Evolutionary conservation across 768 basidiomycete species (phyloP).

Genomic region (Lentinula lateritia): DNA sequence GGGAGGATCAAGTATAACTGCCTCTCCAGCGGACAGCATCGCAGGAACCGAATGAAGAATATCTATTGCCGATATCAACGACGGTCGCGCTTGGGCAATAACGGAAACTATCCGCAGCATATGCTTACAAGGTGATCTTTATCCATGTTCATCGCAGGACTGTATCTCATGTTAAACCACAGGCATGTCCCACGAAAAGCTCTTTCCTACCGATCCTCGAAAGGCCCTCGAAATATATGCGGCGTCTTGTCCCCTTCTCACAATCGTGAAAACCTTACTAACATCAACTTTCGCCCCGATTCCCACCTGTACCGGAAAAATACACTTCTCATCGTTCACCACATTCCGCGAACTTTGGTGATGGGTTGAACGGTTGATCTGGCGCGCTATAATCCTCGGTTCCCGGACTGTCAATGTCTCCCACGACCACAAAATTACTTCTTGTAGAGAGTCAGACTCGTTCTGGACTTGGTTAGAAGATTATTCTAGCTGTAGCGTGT

Average conservation of each 20-base stretch:
- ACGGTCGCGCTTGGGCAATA: constrained; percentile 69
- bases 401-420: constrained; percentile 39
- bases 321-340: constrained; percentile 50
- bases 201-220: constrained; percentile 40
- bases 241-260: constrained; percentile 49
- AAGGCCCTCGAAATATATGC: constrained; percentile 56
- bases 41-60: constrained; percentile 27
- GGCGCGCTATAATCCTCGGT: constrained; percentile 69
- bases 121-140: constrained; percentile 65
- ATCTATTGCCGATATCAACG: constrained; percentile 49
- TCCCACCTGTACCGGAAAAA: constrained; percentile 20
- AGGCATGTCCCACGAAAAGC: constrained; percentile 76
- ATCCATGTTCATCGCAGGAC: background rate
- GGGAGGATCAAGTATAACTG: constrained; percentile 39
- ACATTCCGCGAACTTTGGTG: constrained; percentile 81
- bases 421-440: constrained; percentile 21
- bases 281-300: constrained; percentile 23
- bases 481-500: constrained; percentile 54
- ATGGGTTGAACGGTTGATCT: constrained; percentile 79
- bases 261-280: constrained; percentile 41
- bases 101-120: constrained; percentile 70
- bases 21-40: constrained; percentile 32
- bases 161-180: no score
- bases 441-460: constrained; percentile 18
- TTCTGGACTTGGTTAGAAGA: constrained; percentile 62